Conservation (phyloP, 2,329 filamentous ascomycete genomes). For the Blastomyces parvus region DNA sequence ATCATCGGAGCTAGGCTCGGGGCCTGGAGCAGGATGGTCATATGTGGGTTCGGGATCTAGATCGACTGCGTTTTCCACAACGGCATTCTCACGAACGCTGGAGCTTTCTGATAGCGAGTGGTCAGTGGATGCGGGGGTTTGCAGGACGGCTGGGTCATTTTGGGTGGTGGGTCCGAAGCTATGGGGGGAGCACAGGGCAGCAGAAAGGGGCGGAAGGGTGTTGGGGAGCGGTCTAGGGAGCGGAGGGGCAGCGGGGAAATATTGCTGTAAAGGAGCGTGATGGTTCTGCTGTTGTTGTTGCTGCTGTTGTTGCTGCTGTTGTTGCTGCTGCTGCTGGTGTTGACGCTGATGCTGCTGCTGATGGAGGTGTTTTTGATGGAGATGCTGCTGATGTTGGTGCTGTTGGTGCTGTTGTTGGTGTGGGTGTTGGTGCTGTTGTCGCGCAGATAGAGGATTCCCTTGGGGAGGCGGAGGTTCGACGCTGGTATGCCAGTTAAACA, state of each 20-base stretch:
- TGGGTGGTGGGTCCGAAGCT: constrained; percentile 1
- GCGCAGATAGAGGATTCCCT: constrained; percentile 16
- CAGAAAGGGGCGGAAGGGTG: constrained; percentile 8
- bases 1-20: constrained; percentile 7
- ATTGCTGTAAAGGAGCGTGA: constrained; percentile 11
- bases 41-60: constrained; percentile 7
- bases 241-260: constrained; percentile 1
- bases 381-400: constrained; percentile 16
- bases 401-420: constrained; percentile 8
- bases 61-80: constrained; percentile 6
- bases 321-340: constrained; percentile 11
- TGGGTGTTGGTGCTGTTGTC: constrained; percentile 20
- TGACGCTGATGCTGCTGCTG: constrained; percentile 9
- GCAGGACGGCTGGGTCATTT: constrained; percentile 3
- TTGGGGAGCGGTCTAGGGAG: constrained; percentile 1
- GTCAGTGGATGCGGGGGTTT: constrained; percentile 5
- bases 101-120: neutral
- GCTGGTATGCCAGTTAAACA: constrained; percentile 11
- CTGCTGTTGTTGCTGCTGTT: constrained; percentile 13
- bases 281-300: constrained; percentile 16
- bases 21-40: constrained; percentile 8
- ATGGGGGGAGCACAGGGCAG: constrained; percentile 5
- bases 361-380: constrained; percentile 5
- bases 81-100: constrained; percentile 1
- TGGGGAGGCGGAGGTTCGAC: constrained; percentile 12